Conservation (phyloP, 768 basidiomycete genomes). For the Crepidotus variabilis region DNA sequence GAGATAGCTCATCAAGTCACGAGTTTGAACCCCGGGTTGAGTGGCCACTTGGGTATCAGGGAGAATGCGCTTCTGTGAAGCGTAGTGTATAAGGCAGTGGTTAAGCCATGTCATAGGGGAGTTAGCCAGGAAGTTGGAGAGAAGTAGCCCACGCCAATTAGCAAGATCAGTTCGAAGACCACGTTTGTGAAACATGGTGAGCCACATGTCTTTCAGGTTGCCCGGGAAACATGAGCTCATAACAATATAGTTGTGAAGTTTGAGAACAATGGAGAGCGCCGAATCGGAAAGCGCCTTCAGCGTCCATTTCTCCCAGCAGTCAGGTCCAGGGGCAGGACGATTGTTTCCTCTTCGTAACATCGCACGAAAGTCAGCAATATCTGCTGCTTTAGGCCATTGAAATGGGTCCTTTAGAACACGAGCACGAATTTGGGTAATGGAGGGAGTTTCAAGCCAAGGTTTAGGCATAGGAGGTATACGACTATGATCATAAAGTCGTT, state of each 20-base stretch:
- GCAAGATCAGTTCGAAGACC: slow-evolving; percentile 16
- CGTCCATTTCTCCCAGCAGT: slow-evolving; percentile 28
- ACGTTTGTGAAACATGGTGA: slow-evolving; percentile 26
- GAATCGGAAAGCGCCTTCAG: slow-evolving; percentile 17
- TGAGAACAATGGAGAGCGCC: slow-evolving; percentile 12
- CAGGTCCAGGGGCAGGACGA: slow-evolving; percentile 22
- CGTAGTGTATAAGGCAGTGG: slow-evolving; percentile 17
- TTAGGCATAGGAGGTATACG: slow-evolving; percentile 12
- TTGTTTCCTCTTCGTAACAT: slow-evolving; percentile 23
- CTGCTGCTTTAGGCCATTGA: slow-evolving; percentile 15
- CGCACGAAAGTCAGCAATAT: slow-evolving; percentile 14
- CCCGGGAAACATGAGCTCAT: slow-evolving; percentile 18
- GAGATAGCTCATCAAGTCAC: slow-evolving; percentile 18
- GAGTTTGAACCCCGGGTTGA: slow-evolving; percentile 20
- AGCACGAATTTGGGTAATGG: slow-evolving; percentile 8
- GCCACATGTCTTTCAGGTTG: slow-evolving; percentile 16
- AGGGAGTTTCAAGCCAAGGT: slow-evolving; percentile 20
- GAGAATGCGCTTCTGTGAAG: slow-evolving; percentile 13
- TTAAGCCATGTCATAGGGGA: slow-evolving; percentile 26
- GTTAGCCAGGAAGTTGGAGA: slow-evolving; percentile 22
- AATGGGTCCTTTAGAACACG: slow-evolving; percentile 17
- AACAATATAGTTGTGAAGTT: slow-evolving; percentile 21
- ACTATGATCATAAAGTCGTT: slow-evolving; percentile 9
- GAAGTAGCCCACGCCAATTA: slow-evolving; percentile 25
- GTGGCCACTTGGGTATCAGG: slow-evolving; percentile 22